Base-by-base conservation (phyloP, 306 rosid species). In the Lathyrus oleraceus region DNA sequence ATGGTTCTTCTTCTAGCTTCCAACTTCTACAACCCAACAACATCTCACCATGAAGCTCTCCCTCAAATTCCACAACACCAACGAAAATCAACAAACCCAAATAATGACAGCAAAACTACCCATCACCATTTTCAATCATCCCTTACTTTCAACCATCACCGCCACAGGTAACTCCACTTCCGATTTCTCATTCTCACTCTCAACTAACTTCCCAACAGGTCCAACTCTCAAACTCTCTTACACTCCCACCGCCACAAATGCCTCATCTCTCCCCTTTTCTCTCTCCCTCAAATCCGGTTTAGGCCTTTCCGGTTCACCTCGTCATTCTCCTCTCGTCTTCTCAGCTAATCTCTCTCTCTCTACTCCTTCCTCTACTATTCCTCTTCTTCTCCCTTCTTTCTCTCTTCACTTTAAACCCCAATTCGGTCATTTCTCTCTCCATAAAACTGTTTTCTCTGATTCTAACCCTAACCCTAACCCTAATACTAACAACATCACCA, bases 211-310 rank as follows among this genome's bases (percentile, higher is more conserved):
- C 84, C 52, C 77, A 4, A 75, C 86, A 0, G 94, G 91, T 16
- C 96, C 94, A 13, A 67, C 87, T 17, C 39, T 83, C 75, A 74
- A 56, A 60, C 61, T 86, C 51, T 84, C 97, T 38, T 83, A 88
- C 74, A 69, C 84, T 32, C 91, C 92, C 73, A 68, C 85, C 30
- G 7, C 85, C 8, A 32, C 39, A 7, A 8, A 35, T 16, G 2
- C 66, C 0, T 10, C 79, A 6, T 16, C 86, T 8, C 32, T 75
- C 21, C 95, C 96, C 10, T 73, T 88, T 66, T 87, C 96, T 64
- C 80, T 93, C 48, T 85, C 91, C 59, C 87, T 93, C 15, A 93
- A 88, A 78, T 93, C 96, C 19, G 98, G 98, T 45, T 78, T 93
- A 9, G 97, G 97, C 52, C 42, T 84, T 7, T 82, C 83, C 47